These are phyloP conservation scores for Tylopilus felleus DNA, from an alignment of 768 basidiomycete species.

Conservation along the genomic window DNA sequence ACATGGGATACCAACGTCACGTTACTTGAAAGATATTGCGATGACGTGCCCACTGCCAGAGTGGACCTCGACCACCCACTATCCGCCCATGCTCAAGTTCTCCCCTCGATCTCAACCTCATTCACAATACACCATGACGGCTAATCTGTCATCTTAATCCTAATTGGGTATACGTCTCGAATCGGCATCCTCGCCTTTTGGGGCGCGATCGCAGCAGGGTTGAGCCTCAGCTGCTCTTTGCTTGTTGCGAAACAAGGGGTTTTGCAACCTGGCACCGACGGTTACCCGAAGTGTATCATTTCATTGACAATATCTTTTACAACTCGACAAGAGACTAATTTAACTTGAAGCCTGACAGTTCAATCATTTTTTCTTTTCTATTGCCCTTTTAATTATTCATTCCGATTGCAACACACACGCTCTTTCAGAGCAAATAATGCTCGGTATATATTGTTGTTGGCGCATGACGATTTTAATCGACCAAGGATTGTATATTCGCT, in stretches of 20 bases:
- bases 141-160: conserved; percentile 20
- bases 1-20: conserved; percentile 10
- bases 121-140: conserved; percentile 19
- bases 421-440: conserved; percentile 11
- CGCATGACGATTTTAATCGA: conserved; percentile 8
- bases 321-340: conserved; percentile 19
- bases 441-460: conserved; percentile 16
- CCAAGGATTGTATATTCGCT: conserved; percentile 13
- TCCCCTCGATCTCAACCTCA: conserved; percentile 15
- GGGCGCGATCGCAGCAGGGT: neutral
- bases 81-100: conserved; percentile 10
- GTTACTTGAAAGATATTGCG: neutral
- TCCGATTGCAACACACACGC: conserved; percentile 14
- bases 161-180: conserved; percentile 23
- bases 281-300: conserved; percentile 21
- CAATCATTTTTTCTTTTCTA: neutral
- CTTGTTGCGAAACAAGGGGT: conserved; percentile 10
- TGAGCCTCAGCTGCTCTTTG: neutral
- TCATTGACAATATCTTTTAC: conserved; percentile 13
- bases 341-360: conserved; percentile 9
- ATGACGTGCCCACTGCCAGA: conserved; percentile 14
- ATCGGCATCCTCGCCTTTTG: conserved; percentile 8
- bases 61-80: conserved; percentile 13
- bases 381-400: conserved; percentile 7
- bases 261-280: conserved; percentile 7